These are phyloP conservation scores for Ustilago vetiveriae DNA, from an alignment of 1,284 basidiomycete species.

Conservation along the genomic window DNA sequence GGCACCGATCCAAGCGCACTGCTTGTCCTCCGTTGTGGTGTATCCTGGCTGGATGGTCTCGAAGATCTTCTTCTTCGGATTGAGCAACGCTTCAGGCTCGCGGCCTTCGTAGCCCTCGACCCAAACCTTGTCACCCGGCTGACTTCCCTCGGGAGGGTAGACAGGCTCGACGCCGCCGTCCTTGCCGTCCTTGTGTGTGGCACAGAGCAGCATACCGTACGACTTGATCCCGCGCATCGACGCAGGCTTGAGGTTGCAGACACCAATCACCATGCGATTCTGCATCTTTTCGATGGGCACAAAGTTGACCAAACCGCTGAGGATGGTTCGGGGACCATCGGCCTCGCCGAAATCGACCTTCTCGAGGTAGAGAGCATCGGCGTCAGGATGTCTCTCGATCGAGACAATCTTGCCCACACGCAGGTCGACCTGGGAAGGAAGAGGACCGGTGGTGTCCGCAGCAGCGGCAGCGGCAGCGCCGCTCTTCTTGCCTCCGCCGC, in stretches of 20 bases:
- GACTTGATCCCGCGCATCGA: constrained; percentile 67
- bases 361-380: constrained; percentile 66
- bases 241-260: constrained; percentile 66
- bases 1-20: constrained; percentile 62
- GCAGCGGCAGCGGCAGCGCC: constrained; percentile 42
- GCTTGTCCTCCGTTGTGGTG: constrained; percentile 51
- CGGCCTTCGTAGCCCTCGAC: constrained; percentile 65
- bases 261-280: constrained; percentile 63
- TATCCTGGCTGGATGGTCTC: constrained; percentile 66
- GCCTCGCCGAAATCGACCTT: constrained; percentile 66
- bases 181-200: constrained; percentile 61
- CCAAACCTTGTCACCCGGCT: constrained; percentile 61
- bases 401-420: constrained; percentile 66
- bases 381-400: constrained; percentile 63
- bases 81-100: constrained; percentile 62
- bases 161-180: constrained; percentile 66
- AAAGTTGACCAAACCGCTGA: constrained; percentile 65
- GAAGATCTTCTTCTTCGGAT: constrained; percentile 68
- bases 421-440: constrained; percentile 63
- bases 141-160: constrained; percentile 58
- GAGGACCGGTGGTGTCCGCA: constrained; percentile 50
- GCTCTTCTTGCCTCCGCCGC: constrained; percentile 50
- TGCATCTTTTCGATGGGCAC: constrained; percentile 66
- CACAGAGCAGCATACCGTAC: constrained; percentile 66
- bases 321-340: constrained; percentile 63